A percentile compares a stretch with the other conserved stretches of the same genome.
These are phyloP conservation scores for Mycena metata DNA, from an alignment of 768 basidiomycete genomes.

Conservation along the genomic window DNA sequence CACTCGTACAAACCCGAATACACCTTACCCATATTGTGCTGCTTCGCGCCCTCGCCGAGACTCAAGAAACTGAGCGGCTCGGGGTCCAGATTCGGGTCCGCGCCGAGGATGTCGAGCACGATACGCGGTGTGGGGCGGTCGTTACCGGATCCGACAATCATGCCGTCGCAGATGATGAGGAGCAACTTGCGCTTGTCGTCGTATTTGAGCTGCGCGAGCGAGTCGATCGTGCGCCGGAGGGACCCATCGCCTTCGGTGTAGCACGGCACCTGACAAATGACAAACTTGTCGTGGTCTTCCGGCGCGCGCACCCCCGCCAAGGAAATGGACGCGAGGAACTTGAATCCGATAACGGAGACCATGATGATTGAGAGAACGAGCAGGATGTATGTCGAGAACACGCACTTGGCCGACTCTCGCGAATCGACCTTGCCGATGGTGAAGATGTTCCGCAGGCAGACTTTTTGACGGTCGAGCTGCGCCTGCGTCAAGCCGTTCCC, in stretches of 20 bases:
- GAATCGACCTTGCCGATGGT: slow-evolving; percentile 85
- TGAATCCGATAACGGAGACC: slow-evolving; percentile 96
- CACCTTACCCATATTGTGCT: slow-evolving; percentile 89
- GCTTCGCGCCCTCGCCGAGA: slow-evolving; percentile 94
- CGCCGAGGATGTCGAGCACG: slow-evolving; percentile 95
- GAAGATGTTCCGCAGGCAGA: slow-evolving; percentile 95
- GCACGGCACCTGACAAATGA: slow-evolving; percentile 98
- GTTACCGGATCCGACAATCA: slow-evolving; percentile 97
- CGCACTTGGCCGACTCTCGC: slow-evolving; percentile 91
- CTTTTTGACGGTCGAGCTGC: slow-evolving; percentile 76
- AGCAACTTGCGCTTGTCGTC: slow-evolving; percentile 98
- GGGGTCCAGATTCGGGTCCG: slow-evolving; percentile 92
- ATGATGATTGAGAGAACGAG: slow-evolving; percentile 91
- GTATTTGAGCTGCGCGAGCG: slow-evolving; percentile 93
- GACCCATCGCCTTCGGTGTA: slow-evolving; percentile 96
- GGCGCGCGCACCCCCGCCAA: slow-evolving; percentile 85
- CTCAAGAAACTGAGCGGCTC: slow-evolving; percentile 84
- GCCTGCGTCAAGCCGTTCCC: slow-evolving; percentile 65
- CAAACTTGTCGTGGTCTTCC: slow-evolving; percentile 96
- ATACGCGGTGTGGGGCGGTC: slow-evolving; percentile 97
- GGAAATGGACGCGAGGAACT: slow-evolving; percentile 92
- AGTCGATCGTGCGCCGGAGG: slow-evolving; percentile 91
- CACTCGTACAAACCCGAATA: slow-evolving; percentile 92
- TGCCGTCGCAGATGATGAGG: slow-evolving; percentile 96
- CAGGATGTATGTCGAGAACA: slow-evolving; percentile 92